Evolutionary conservation across 768 basidiomycete genomes (phyloP).

Genomic region (Trametes elegans): DNA sequence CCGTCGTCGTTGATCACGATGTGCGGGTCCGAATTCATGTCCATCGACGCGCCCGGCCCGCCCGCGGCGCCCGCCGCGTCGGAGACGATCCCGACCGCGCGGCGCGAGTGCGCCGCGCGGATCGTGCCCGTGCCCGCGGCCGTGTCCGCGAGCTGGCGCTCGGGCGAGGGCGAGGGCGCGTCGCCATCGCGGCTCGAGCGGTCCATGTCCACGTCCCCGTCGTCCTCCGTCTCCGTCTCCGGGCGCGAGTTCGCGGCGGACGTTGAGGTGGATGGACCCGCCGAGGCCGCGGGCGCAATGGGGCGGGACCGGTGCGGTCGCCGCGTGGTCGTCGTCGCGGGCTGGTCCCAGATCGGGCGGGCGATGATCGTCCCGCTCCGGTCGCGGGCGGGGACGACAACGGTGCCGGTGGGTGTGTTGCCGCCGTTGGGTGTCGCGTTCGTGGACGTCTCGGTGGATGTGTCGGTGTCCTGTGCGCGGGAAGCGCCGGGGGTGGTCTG

Average conservation of each 20-base stretch:
- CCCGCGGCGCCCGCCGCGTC: constrained; percentile 32
- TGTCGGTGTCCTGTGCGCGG: constrained; percentile 55
- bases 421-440: constrained; percentile 58
- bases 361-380: constrained; percentile 76
- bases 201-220: constrained; percentile 62
- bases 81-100: constrained; percentile 49
- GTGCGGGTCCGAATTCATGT: constrained; percentile 46
- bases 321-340: constrained; percentile 23
- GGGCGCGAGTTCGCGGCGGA: constrained; percentile 54
- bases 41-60: constrained; percentile 35
- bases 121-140: constrained; percentile 24
- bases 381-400: constrained; percentile 60
- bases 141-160: constrained; percentile 25
- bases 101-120: constrained; percentile 34
- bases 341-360: constrained; percentile 58
- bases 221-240: constrained; percentile 80
- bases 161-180: constrained; percentile 27
- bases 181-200: constrained; percentile 37
- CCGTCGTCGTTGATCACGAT: constrained; percentile 50
- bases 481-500: constrained; percentile 19
- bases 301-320: constrained; percentile 23
- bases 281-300: constrained; percentile 25
- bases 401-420: constrained; percentile 59
- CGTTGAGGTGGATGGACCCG: constrained; percentile 27
- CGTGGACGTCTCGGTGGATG: constrained; percentile 60